Conservation (phyloP, 2,329 filamentous ascomycete genomes). For the Cladosporium sp. region DNA sequence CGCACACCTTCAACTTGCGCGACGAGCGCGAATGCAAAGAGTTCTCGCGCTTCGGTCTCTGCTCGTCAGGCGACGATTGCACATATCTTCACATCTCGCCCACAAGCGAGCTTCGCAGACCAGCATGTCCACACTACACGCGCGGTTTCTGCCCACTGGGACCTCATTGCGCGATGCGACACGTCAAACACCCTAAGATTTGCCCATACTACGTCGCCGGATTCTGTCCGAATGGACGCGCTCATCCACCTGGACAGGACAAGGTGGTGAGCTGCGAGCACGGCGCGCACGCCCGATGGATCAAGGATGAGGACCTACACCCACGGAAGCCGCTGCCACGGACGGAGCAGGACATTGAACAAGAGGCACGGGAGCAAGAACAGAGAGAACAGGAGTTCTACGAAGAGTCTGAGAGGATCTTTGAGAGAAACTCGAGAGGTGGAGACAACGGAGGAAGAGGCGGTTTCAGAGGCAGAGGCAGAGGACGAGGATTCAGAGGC, state of each 20-base stretch:
- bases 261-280: slow-evolving; percentile 63
- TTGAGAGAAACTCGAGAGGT: slow-evolving; percentile 49
- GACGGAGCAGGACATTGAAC: slow-evolving; percentile 72
- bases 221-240: slow-evolving; percentile 80
- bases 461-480: slow-evolving; percentile 41
- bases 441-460: slow-evolving; percentile 50
- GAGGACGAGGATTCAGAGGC: slow-evolving; percentile 35
- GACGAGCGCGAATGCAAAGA: slow-evolving; percentile 99
- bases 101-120: slow-evolving; percentile 62
- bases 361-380: slow-evolving; percentile 64
- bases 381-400: slow-evolving; percentile 55
- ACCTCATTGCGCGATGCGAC: slow-evolving; percentile 81
- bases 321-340: slow-evolving; percentile 56
- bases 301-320: slow-evolving; percentile 62
- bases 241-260: slow-evolving; percentile 36
- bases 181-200: slow-evolving; percentile 71
- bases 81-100: slow-evolving; percentile 56
- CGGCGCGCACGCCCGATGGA: slow-evolving; percentile 80
- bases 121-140: slow-evolving; percentile 80
- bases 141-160: slow-evolving; percentile 92
- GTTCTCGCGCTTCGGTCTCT: slow-evolving; percentile 90
- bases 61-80: slow-evolving; percentile 95
- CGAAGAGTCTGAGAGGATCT: slow-evolving; percentile 53
- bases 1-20: slow-evolving; percentile 97
- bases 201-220: slow-evolving; percentile 88